Base-by-base conservation (phyloP, 805 yeast genomes). In the Nakazawaea ishiwadae region DNA sequence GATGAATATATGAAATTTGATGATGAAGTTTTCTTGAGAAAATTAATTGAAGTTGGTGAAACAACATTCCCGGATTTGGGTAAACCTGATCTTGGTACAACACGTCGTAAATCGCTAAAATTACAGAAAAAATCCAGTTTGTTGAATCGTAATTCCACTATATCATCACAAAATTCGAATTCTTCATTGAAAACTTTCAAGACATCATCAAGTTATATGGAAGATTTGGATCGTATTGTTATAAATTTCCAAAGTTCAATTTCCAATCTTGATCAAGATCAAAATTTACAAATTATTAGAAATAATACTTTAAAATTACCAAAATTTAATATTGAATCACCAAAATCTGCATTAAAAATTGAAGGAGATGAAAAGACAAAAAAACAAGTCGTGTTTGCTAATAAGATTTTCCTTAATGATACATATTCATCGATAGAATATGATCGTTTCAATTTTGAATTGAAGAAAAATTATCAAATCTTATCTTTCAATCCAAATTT, bases 381-480 rank as follows among this genome's bases (percentile, higher is more conserved):
- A 33, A 20, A 8, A 21, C 23, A 11, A n/a, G 77, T 71, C 14
- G 50, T 47, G 33, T 79, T 79, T 50, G 65, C 77, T 7, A 68
- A 72, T 42, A 63, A 65, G 45, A 62, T 78, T 27, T 63, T 52
- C 37, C 65, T 77, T 35, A 72, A 73, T 47, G 75, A 74, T 40
- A 77, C 86, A 1, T 71, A 65, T 49, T 67, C 82, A 1, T 62
- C 79, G 3, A 59, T 60, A 9, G 57, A 65, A 48, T 81, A 81
- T 54, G 72, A 76, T 50, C 66, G 87, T 38, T 71, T 63, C 63
- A 80, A 69, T 57, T 67, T 60, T 55, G 64, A 63, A 8, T 71
- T 76, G 44, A 75, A 78, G 27, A 75, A 69, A 58, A 45, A 51
- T 4, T 72, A 70, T 54, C 61, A 74, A 45, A 54, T 69, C 51